Conservation (phyloP, 306 rosid species). For the Vachellia collinsii region DNA sequence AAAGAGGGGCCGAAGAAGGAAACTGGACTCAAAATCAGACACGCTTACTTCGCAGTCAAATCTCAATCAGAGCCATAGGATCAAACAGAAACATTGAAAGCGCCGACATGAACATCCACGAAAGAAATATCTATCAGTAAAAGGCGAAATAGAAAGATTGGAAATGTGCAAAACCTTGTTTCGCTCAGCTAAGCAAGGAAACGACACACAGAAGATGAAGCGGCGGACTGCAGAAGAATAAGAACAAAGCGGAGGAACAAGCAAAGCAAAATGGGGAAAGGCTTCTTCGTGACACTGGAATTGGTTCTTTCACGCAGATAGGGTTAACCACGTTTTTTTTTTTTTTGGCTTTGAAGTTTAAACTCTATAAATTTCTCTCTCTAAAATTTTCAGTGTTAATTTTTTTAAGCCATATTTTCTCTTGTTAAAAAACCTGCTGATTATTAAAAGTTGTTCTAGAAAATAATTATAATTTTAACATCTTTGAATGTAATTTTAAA, state of each 20-base stretch:
- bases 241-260: slow-evolving; percentile 8
- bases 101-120: background rate
- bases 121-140: background rate
- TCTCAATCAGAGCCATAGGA: slow-evolving; percentile 21
- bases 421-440: no score
- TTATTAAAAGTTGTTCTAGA: no score
- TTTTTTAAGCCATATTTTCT: no score
- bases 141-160: slow-evolving; percentile 15
- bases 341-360: no score
- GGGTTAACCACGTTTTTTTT: no score
- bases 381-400: no score
- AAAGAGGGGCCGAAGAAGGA: no score
- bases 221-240: background rate
- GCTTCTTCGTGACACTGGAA: background rate
- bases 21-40: slow-evolving; percentile 44
- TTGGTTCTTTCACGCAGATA: background rate
- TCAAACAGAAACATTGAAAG: slow-evolving; percentile 3
- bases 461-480: no score
- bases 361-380: no score
- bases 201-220: background rate
- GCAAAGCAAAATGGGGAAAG: slow-evolving; percentile 25
- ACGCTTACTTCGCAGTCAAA: slow-evolving; percentile 20
- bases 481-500: no score
- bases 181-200: slow-evolving; percentile 7
- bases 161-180: slow-evolving; percentile 44